Evolutionary conservation across 179 eudicot species (phyloP).

Genomic region (Silene vulgaris): DNA sequence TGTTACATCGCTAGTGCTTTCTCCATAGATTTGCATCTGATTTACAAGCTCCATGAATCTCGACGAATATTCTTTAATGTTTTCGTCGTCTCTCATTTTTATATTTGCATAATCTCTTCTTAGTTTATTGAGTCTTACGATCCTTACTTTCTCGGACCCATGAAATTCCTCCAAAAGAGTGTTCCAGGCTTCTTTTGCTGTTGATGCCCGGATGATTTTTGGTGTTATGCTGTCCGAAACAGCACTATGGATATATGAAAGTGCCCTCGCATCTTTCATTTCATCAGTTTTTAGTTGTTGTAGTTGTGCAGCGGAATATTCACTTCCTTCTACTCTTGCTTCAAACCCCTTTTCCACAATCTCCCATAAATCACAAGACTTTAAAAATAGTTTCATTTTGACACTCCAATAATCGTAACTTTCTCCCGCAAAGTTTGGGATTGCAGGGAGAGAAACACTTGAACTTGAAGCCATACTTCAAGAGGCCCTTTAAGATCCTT

Average conservation of each 20-base stretch:
- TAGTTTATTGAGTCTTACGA: not conserved
- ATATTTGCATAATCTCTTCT: not conserved
- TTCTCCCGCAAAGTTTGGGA: no score
- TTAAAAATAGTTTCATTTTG: constrained; percentile 17
- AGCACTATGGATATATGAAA: constrained; percentile 7
- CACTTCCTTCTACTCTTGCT: not conserved
- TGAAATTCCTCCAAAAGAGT: not conserved
- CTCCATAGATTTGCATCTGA: not conserved
- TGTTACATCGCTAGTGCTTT: not conserved
- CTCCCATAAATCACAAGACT: constrained; percentile 4
- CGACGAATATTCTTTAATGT: not conserved
- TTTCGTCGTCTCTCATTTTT: not conserved
- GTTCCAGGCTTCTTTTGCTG: constrained; percentile 4
- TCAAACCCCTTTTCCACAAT: not conserved
- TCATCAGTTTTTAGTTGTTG: not conserved
- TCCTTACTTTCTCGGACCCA: not conserved
- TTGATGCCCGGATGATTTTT: not conserved
- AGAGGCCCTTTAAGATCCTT: not conserved
- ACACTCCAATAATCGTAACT: not conserved
- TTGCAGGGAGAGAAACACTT: not conserved
- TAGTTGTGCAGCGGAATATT: not conserved
- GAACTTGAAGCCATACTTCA: constrained; percentile 7
- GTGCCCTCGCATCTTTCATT: not conserved
- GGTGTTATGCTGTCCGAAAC: not conserved
- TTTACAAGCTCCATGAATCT: not conserved